A percentile compares a stretch with the other conserved stretches of the same genome.
Evolutionary conservation across 2,329 filamentous ascomycete genomes (phyloP).

Genomic region (Stagonosporopsis cucurbitacearum): DNA sequence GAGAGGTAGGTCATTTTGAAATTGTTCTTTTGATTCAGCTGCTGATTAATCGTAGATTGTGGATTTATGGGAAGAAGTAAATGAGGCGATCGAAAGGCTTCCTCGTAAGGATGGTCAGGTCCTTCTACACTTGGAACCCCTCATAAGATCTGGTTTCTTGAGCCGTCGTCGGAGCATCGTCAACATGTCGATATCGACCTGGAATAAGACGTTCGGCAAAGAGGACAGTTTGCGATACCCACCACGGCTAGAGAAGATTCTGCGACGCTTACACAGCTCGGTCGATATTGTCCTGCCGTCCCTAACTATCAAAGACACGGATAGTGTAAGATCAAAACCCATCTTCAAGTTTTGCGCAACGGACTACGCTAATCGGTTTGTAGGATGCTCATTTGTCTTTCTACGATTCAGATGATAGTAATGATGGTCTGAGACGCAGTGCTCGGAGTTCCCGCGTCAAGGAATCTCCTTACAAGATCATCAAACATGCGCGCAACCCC

Average conservation of each 20-base stretch:
- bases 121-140: slow-evolving; percentile 60
- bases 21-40: background rate
- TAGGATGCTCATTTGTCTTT: slow-evolving; percentile 33
- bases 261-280: slow-evolving; percentile 66
- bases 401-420: slow-evolving; percentile 50
- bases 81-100: slow-evolving; percentile 63
- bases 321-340: slow-evolving; percentile 51
- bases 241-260: slow-evolving; percentile 64
- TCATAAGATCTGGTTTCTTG: slow-evolving; percentile 61
- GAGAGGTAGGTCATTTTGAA: slow-evolving; percentile 33
- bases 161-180: slow-evolving; percentile 60
- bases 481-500: slow-evolving; percentile 30
- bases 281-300: slow-evolving; percentile 59
- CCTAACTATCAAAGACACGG: slow-evolving; percentile 50
- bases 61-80: slow-evolving; percentile 53
- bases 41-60: slow-evolving; percentile 40
- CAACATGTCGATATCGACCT: slow-evolving; percentile 63
- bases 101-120: slow-evolving; percentile 63
- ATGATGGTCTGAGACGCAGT: slow-evolving; percentile 18
- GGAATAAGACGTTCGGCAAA: slow-evolving; percentile 74
- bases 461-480: slow-evolving; percentile 38
- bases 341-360: background rate
- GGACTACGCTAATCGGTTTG: slow-evolving; percentile 43
- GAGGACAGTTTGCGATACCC: slow-evolving; percentile 69
- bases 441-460: slow-evolving; percentile 33